Conservation (phyloP, 1,139 yeast genomes). For the Yamadazyma mexicana region DNA sequence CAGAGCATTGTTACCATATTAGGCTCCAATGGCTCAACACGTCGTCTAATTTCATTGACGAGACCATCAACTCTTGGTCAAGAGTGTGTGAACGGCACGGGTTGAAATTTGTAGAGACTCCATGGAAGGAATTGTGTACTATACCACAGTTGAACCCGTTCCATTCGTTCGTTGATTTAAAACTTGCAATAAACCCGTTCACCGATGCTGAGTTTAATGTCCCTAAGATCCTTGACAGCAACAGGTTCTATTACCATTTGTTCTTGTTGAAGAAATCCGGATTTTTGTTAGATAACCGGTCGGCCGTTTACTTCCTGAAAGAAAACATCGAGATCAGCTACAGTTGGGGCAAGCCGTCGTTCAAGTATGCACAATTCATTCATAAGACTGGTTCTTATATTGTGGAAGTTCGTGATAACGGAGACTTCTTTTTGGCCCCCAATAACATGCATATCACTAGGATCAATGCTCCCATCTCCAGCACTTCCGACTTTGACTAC, state of each 20-base stretch:
- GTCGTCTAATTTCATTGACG: constrained; percentile 87
- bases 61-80: constrained; percentile 77
- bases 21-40: constrained; percentile 92
- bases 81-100: constrained; percentile 87
- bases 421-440: constrained; percentile 79
- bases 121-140: constrained; percentile 83
- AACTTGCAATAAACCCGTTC: constrained; percentile 69
- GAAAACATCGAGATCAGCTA: constrained; percentile 61
- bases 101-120: constrained; percentile 82
- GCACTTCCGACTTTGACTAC: constrained; percentile 13
- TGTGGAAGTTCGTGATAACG: constrained; percentile 82
- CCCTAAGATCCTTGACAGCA: constrained; percentile 46
- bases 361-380: constrained; percentile 83
- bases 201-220: constrained; percentile 53
- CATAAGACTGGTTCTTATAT: constrained; percentile 88
- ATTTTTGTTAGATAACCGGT: constrained; percentile 79
- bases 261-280: constrained; percentile 67
- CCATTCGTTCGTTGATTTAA: constrained; percentile 76
- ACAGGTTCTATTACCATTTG: constrained; percentile 60
- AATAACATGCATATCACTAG: constrained; percentile 73
- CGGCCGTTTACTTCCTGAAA: constrained; percentile 59
- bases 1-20: constrained; percentile 91
- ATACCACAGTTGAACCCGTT: constrained; percentile 81
- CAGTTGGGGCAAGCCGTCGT: constrained; percentile 90
- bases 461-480: constrained; percentile 37